phyloP scores from a whole-genome alignment of 1,139 yeast species.

The Zygotorulaspora mrakii region DNA sequence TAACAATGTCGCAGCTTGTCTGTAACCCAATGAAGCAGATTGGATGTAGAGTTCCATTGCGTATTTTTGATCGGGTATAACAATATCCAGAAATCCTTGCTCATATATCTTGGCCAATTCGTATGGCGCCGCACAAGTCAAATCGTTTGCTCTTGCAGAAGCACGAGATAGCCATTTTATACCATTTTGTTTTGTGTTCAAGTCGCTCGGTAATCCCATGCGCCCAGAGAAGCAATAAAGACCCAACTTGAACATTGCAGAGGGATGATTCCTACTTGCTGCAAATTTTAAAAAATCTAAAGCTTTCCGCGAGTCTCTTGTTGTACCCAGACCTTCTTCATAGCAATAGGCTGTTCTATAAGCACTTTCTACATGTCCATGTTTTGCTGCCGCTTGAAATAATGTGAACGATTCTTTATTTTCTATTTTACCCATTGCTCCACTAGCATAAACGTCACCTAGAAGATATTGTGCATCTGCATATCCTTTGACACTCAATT shows the following conservation, averaged over 20 bases:
- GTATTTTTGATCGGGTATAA: conserved; percentile 77
- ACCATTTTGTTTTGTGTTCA: conserved; percentile 75
- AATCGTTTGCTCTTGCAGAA: conserved; percentile 74
- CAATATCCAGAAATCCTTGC: conserved; percentile 79
- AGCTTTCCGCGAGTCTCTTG: conserved; percentile 83
- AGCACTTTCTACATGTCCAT: conserved; percentile 87
- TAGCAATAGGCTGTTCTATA: conserved; percentile 87
- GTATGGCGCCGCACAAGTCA: conserved; percentile 88
- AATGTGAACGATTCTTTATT: conserved; percentile 68
- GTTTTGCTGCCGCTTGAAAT: conserved; percentile 88
- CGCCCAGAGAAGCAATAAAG: conserved; percentile 77
- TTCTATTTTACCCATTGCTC: conserved; percentile 82
- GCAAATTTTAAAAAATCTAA: conserved; percentile 81
- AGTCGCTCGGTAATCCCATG: conserved; percentile 72
- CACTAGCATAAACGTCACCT: conserved; percentile 84
- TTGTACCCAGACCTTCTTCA: conserved; percentile 91
- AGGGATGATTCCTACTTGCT: conserved; percentile 87
- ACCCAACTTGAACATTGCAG: conserved; percentile 92
- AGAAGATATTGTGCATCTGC: conserved; percentile 87
- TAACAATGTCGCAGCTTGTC: conserved; percentile 71
- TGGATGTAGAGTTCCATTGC: conserved; percentile 83
- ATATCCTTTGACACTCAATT: conserved; percentile 75
- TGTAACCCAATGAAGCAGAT: conserved; percentile 85
- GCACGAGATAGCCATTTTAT: conserved; percentile 92
- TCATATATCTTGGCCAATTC: conserved; percentile 85